These are phyloP conservation scores for Aspergillus haitiensis DNA, from an alignment of 495 filamentous ascomycete genomes.

Conservation along the genomic window DNA sequence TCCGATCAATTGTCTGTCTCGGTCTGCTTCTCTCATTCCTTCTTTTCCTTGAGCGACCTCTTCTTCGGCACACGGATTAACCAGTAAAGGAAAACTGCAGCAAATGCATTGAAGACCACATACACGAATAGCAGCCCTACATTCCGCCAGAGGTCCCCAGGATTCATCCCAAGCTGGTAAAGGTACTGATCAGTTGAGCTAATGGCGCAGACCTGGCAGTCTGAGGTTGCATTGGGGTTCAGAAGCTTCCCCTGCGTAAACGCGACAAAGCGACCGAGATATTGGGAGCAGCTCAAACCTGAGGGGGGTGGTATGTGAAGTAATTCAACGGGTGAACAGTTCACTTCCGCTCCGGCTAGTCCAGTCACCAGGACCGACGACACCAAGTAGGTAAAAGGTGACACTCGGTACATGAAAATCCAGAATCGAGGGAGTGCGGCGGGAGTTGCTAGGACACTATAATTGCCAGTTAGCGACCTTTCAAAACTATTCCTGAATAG, in stretches of 20 bases:
- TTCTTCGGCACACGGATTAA: slow-evolving; percentile 74
- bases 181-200: slow-evolving; percentile 64
- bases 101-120: slow-evolving; percentile 75
- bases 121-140: slow-evolving; percentile 71
- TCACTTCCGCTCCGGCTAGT: slow-evolving; percentile 57
- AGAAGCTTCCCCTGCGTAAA: slow-evolving; percentile 52
- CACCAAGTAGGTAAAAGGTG: slow-evolving; percentile 72
- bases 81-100: slow-evolving; percentile 76
- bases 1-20: neutral
- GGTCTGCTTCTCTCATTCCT: slow-evolving; percentile 20
- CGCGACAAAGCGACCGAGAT: slow-evolving; percentile 53
- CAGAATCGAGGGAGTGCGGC: slow-evolving; percentile 67
- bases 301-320: no score
- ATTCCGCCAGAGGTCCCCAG: slow-evolving; percentile 64
- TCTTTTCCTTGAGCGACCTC: slow-evolving; percentile 44
- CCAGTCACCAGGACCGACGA: slow-evolving; percentile 61
- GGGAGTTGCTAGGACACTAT: slow-evolving; percentile 67
- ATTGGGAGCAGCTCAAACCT: slow-evolving; percentile 57
- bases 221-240: slow-evolving; percentile 47
- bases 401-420: slow-evolving; percentile 83
- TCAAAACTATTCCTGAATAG: neutral
- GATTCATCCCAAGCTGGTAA: slow-evolving; percentile 45
- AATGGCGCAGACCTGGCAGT: slow-evolving; percentile 65
- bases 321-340: slow-evolving; percentile 46
- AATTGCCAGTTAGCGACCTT: slow-evolving; percentile 15